A percentile compares a stretch with the other conserved stretches of the same genome.
Conservation (phyloP, 2,329 filamentous ascomycete species). For the Monilinia fructigena region DNA sequence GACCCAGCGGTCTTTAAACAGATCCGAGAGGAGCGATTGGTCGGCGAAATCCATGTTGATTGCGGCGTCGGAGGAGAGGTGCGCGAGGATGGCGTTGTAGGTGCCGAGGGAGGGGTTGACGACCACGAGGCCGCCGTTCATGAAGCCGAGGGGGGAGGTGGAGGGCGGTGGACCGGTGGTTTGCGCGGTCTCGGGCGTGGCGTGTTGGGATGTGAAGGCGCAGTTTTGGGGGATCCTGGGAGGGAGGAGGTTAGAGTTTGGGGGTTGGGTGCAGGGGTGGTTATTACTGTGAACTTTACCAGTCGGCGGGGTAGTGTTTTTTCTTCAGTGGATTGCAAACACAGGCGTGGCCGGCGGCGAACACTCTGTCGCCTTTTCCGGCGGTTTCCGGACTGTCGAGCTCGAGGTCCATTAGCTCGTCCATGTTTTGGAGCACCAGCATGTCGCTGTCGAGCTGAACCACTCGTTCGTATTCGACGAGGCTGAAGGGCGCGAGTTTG, state of each 20-base stretch:
- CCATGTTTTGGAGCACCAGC: conserved; percentile 81
- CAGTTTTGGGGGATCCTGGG: conserved; percentile 52
- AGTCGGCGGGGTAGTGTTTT: conserved; percentile 73
- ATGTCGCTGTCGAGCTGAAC: conserved; percentile 89
- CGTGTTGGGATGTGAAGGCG: conserved; percentile 57
- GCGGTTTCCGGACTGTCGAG: conserved; percentile 58
- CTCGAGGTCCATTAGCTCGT: conserved; percentile 82
- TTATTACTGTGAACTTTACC: conserved; percentile 46
- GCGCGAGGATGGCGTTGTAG: conserved; percentile 51
- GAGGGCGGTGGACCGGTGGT: conserved; percentile 46
- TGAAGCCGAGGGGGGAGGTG: conserved; percentile 50
- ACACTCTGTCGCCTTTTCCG: conserved; percentile 60
- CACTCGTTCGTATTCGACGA: conserved; percentile 74
- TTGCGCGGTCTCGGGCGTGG: conserved; percentile 49
- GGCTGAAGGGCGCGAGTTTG: conserved; percentile 76
- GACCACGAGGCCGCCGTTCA: conserved; percentile 59
- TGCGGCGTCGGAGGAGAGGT: conserved; percentile 47
- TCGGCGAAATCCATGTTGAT: conserved; percentile 58
- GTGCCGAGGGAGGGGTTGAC: conserved; percentile 51
- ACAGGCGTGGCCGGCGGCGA: conserved; percentile 81
- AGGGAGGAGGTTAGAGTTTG: background rate
- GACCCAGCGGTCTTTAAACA: conserved; percentile 57
- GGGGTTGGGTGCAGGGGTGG: background rate
- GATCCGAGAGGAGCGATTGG: conserved; percentile 56
- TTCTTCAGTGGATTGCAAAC: conserved; percentile 81